Evolutionary conservation across 306 rosid species (phyloP).

Genomic region (Dryas alaskensis): DNA sequence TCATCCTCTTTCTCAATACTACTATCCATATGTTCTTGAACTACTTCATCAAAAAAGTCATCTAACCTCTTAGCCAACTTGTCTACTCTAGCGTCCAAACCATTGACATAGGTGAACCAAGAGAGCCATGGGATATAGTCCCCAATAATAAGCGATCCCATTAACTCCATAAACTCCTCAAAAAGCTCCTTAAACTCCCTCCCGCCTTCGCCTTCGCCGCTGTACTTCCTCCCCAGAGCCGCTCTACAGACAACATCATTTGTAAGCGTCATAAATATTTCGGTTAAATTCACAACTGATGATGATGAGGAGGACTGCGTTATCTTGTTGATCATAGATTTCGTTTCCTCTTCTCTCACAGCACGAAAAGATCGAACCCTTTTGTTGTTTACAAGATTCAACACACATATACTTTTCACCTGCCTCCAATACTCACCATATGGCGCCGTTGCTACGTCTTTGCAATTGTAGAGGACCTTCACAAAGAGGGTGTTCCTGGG

Average conservation of each 20-base stretch:
- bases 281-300: not conserved
- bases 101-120: conserved; percentile 1
- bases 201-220: not conserved
- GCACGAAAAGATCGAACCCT: not conserved
- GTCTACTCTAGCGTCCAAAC: not conserved
- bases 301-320: not conserved
- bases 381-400: conserved; percentile 8
- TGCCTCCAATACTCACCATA: conserved; percentile 20
- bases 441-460: not conserved
- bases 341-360: not conserved
- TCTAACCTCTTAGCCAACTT: not conserved
- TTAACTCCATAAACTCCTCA: not conserved
- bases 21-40: not conserved
- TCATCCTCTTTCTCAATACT: not conserved
- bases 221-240: conserved; percentile 15
- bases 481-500: not conserved
- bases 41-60: not conserved
- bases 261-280: not conserved
- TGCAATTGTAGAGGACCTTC: not conserved
- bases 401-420: not conserved
- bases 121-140: not conserved
- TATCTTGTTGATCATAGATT: not conserved
- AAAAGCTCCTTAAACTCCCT: not conserved
- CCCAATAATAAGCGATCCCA: not conserved
- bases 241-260: not conserved